phyloP scores from a whole-genome alignment of 345 rosid genomes.

The Populus alba region DNA sequence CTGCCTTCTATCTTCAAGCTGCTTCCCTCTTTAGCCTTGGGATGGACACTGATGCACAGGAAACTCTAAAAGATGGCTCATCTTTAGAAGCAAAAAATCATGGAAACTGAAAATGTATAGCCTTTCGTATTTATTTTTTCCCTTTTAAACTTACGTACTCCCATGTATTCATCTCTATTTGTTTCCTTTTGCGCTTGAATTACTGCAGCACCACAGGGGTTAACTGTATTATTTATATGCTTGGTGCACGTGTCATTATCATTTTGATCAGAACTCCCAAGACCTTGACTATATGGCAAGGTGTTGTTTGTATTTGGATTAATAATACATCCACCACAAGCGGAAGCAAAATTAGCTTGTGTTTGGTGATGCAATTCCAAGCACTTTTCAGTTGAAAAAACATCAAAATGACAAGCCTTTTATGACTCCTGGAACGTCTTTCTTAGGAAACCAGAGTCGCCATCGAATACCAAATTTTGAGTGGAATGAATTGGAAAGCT shows the following conservation, averaged over 20 bases:
- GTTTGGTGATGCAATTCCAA: background rate
- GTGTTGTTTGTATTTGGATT: background rate
- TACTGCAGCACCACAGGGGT: conserved; percentile 30
- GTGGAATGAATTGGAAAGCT: background rate
- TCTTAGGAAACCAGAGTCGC: background rate
- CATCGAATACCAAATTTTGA: background rate
- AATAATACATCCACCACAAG: background rate
- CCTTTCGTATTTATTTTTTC: background rate
- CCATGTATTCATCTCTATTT: conserved; percentile 26
- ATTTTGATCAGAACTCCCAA: background rate
- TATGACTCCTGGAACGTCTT: background rate
- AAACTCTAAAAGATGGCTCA: conserved; percentile 77
- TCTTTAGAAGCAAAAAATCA: conserved; percentile 65
- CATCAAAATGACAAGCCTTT: background rate
- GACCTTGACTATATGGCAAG: background rate
- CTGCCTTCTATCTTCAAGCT: conserved; percentile 82
- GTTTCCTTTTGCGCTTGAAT: conserved; percentile 24
- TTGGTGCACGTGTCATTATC: background rate
- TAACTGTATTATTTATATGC: conserved; percentile 8
- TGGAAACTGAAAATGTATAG: conserved; percentile 55
- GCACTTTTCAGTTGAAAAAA: background rate
- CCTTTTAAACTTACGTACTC: background rate
- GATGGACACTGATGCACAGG: conserved; percentile 74
- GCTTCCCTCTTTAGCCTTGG: conserved; percentile 81
- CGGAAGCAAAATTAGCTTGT: background rate